A percentile compares a stretch with the other conserved stretches of the same genome.
These are phyloP conservation scores for Coemansia sp. DNA, from an alignment of 371 early-diverging fungal genomes.

Conservation along the genomic window DNA sequence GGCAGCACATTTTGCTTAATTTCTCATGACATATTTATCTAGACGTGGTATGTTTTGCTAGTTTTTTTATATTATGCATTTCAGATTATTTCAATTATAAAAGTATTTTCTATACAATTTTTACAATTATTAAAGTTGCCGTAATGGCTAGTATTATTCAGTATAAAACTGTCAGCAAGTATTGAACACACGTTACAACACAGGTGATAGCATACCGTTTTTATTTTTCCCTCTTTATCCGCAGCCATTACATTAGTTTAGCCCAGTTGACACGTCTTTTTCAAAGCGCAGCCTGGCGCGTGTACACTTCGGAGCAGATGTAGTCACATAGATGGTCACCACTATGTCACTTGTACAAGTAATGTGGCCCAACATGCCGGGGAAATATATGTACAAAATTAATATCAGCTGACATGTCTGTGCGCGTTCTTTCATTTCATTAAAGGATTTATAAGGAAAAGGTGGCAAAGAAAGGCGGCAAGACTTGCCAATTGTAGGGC, in stretches of 20 bases:
- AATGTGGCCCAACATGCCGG: neutral
- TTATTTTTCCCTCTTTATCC: neutral
- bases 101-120: no score
- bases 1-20: no score
- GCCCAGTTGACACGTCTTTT: neutral
- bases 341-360: neutral
- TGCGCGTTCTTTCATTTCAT: neutral
- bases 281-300: neutral
- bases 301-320: neutral
- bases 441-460: neutral
- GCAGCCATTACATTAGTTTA: neutral
- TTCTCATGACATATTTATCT: no score
- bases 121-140: no score
- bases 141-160: no score
- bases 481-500: no score
- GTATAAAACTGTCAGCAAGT: no score
- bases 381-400: neutral
- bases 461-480: neutral
- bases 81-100: neutral
- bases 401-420: constrained; percentile 11
- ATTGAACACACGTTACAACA: no score
- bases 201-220: no score
- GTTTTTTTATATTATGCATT: neutral
- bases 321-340: constrained; percentile 7
- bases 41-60: neutral